Evolutionary conservation across 1,139 yeast genomes (phyloP), one percentile per base, ranked within the genome.

Genomic region (Zygoascus hellenicus): DNA sequence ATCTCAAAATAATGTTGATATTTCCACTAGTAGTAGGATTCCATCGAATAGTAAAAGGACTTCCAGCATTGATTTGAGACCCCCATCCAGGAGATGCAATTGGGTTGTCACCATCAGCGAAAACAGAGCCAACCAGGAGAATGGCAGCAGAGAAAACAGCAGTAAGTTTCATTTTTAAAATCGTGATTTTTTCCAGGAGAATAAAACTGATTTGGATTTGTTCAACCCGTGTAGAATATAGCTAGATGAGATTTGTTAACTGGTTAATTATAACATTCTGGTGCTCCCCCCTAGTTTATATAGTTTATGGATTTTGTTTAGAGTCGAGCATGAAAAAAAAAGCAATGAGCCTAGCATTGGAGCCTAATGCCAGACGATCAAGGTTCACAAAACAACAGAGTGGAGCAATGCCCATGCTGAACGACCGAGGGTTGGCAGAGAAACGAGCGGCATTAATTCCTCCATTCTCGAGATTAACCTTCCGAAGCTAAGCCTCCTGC

Each of bases 1-100:
- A 52, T 46, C 63, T 55, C 41, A 65, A 54, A 15, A 62, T 46
- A 15, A 65, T 51, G 51, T 63, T 59, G 46, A 65, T 64, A 35
- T 56, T 52, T 31, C 61, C 58, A n/a, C 49, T 38, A 30, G 59
- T 48, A 26, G 60, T 53, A 13, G 66, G 59, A 19, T 42, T 50
- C 68, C 68, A 64, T 36, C 53, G 57, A 42, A 64, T 52, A 40
- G 52, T 49, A 44, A 55, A 48, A 17, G 49, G 33, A 22, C 49
- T 48, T 28, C 59, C 59, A 19, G 64, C 63, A 42, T 59, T 61
- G 43, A 59, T 51, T 9, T 53, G 59, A 41, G 61, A 54, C n/a
- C 67, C 67, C 49, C 50, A 55, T 29, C 52, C 56, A 17, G 67
- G 67, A 17, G 48, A 38, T 19, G 51, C 46, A 48, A 64, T 54